Evolutionary conservation across 306 rosid genomes (phyloP).

Genomic region (Rosa persica): DNA sequence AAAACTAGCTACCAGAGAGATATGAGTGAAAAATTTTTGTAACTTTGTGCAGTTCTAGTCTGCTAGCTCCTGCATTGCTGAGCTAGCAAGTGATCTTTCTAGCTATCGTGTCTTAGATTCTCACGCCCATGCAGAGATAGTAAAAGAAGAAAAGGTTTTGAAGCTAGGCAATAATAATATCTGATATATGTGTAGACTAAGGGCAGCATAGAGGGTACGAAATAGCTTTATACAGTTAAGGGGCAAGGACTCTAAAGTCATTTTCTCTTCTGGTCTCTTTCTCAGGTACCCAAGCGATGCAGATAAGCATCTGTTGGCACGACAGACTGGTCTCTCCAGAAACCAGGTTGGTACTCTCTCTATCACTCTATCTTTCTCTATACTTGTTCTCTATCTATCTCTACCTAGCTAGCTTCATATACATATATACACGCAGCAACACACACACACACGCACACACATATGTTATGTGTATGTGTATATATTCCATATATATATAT

Average conservation of each 20-base stretch:
- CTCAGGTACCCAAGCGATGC: slow-evolving; percentile 99
- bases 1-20: no score
- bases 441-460: neutral
- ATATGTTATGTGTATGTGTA: neutral
- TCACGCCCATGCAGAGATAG: slow-evolving; percentile 67
- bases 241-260: slow-evolving; percentile 60
- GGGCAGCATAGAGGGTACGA: slow-evolving; percentile 31
- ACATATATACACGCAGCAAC: neutral
- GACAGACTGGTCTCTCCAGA: slow-evolving; percentile 92
- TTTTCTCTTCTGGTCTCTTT: slow-evolving; percentile 65
- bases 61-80: slow-evolving; percentile 33
- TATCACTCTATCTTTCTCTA: neutral
- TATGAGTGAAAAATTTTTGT: neutral
- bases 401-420: neutral
- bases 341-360: slow-evolving; percentile 64
- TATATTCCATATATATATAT: neutral
- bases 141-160: slow-evolving; percentile 13
- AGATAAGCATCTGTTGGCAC: slow-evolving; percentile 88
- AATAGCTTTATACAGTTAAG: slow-evolving; percentile 48
- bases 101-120: slow-evolving; percentile 50
- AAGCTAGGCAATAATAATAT: neutral
- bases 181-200: neutral
- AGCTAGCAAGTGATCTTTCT: slow-evolving; percentile 43
- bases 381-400: slow-evolving; percentile 2
- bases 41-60: slow-evolving; percentile 2